Evolutionary conservation across 306 rosid species (phyloP).

Genomic region (Pachyrhizus erosus): DNA sequence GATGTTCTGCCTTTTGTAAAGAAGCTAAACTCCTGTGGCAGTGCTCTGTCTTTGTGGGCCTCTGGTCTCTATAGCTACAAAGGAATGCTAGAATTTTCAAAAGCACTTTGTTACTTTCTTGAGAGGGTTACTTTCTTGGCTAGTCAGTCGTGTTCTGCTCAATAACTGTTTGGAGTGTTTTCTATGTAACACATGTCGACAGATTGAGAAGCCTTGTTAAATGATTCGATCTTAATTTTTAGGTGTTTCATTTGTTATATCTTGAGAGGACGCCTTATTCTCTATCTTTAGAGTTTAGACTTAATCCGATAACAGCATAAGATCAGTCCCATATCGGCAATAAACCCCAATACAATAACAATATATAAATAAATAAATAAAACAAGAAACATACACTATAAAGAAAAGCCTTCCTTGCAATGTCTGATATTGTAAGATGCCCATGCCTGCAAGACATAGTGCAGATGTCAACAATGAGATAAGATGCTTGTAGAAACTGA

Average conservation of each 20-base stretch:
- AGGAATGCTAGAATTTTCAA: slow-evolving; percentile 15
- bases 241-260: background rate
- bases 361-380: background rate
- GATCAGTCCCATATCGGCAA: slow-evolving; percentile 15
- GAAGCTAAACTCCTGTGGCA: slow-evolving; percentile 20
- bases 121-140: background rate
- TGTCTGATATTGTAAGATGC: slow-evolving; percentile 80
- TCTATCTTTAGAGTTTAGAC: slow-evolving; percentile 30
- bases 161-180: background rate
- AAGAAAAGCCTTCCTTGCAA: slow-evolving; percentile 98
- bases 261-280: background rate
- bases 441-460: slow-evolving; percentile 61
- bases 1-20: background rate
- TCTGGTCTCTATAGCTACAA: background rate
- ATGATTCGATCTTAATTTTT: background rate
- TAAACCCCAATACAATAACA: background rate
- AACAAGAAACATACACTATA: slow-evolving; percentile 72
- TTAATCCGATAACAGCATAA: slow-evolving; percentile 8
- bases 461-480: slow-evolving; percentile 35
- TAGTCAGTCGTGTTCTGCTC: background rate
- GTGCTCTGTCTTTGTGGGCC: background rate
- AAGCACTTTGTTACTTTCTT: background rate
- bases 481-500: background rate
- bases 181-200: background rate
- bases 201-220: slow-evolving; percentile 8